phyloP scores from a whole-genome alignment of 139 green algal genomes.

The Yamagishiella unicocca region DNA sequence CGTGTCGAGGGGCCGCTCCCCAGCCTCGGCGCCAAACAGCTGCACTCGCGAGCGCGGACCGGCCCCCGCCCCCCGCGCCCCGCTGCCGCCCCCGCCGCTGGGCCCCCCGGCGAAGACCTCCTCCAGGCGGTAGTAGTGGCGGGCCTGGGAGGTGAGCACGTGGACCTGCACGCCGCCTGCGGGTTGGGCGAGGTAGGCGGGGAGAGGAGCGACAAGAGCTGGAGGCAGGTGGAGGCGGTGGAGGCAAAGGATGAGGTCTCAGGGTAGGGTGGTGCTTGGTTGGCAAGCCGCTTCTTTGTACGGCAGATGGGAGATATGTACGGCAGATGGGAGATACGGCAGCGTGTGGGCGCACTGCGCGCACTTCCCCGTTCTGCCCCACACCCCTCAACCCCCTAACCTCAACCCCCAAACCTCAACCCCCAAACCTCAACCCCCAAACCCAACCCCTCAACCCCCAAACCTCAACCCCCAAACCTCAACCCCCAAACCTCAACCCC shows the following conservation, averaged over 20 bases:
- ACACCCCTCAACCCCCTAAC: no score
- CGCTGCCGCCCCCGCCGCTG: not conserved
- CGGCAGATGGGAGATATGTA: not conserved
- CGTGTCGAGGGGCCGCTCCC: not conserved
- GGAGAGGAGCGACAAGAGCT: not conserved
- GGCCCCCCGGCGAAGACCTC: slow-evolving; percentile 13
- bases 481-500: no score
- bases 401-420: no score
- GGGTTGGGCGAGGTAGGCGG: not conserved
- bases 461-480: no score
- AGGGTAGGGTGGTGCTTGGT: no score
- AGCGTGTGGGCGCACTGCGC: no score
- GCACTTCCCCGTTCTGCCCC: no score
- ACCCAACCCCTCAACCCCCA: no score
- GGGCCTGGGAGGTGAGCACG: slow-evolving; percentile 49
- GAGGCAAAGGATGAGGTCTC: not conserved
- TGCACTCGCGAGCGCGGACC: not conserved
- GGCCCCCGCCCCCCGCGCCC: not conserved
- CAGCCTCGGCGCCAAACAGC: not conserved
- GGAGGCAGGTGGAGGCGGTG: no score
- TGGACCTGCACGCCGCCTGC: slow-evolving; percentile 49
- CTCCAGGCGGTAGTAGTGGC: slow-evolving; percentile 55
- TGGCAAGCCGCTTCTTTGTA: not conserved
- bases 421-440: no score
- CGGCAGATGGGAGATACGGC: no score